These are phyloP conservation scores for Phalaenopsis aphrodite DNA, from an alignment of 106 monocot genomes.

Conservation along the genomic window DNA sequence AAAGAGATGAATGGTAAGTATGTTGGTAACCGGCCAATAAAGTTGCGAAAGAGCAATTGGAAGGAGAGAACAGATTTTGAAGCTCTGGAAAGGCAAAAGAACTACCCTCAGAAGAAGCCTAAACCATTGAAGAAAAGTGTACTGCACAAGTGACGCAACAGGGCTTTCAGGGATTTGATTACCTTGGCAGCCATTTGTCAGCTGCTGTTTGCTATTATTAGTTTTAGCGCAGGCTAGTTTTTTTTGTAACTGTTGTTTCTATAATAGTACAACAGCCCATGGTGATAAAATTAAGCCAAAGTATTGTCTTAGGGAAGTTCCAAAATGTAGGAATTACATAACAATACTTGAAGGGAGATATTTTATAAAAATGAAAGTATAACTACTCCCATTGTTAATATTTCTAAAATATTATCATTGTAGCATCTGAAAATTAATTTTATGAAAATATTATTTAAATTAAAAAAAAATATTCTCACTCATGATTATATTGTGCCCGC, in stretches of 20 bases:
- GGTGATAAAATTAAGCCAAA: background rate
- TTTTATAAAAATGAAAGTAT: background rate
- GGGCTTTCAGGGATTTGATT: background rate
- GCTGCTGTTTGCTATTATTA: background rate
- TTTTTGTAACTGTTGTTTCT: background rate
- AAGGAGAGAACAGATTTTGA: slow-evolving; percentile 91
- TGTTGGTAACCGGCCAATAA: slow-evolving; percentile 92
- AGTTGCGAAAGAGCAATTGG: slow-evolving; percentile 92
- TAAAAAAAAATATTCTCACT: background rate
- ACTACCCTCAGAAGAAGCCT: slow-evolving; percentile 65
- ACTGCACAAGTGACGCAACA: slow-evolving; percentile 52
- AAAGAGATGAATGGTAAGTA: slow-evolving; percentile 99
- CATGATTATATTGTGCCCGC: background rate
- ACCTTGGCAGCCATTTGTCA: background rate
- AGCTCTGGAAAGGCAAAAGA: slow-evolving; percentile 81
- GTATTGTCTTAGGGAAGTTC: background rate
- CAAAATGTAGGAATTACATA: no score
- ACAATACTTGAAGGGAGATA: no score
- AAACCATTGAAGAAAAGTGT: slow-evolving; percentile 67
- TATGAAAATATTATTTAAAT: background rate
- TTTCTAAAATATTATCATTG: background rate
- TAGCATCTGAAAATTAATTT: background rate
- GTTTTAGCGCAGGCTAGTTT: background rate
- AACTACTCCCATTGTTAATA: background rate
- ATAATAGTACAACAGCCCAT: background rate